Evolutionary conservation across 2,329 filamentous ascomycete species (phyloP).

Genomic region (Ceratocystis cacaofunesta): DNA sequence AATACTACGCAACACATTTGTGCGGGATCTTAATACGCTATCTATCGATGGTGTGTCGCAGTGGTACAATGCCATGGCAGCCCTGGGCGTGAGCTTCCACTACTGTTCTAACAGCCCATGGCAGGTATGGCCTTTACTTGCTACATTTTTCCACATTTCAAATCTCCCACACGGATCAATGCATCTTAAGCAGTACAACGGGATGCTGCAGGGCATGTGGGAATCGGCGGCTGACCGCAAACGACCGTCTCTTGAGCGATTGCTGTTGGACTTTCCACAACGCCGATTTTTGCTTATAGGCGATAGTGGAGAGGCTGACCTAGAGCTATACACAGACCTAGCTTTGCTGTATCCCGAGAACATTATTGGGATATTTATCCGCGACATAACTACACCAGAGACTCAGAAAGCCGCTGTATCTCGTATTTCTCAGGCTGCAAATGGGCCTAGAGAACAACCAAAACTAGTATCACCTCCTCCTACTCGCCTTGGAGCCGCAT

Average conservation of each 20-base stretch:
- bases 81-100: constrained; percentile 75
- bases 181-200: constrained; percentile 89
- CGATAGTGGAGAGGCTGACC: constrained; percentile 89
- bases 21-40: constrained; percentile 67
- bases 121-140: constrained; percentile 86
- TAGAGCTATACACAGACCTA: constrained; percentile 95
- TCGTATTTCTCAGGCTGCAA: constrained; percentile 27
- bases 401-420: constrained; percentile 17
- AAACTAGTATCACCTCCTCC: background rate
- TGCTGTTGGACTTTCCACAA: constrained; percentile 78
- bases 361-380: constrained; percentile 78
- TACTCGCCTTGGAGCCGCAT: background rate
- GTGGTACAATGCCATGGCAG: constrained; percentile 69
- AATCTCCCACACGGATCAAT: constrained; percentile 78
- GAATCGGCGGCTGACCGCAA: constrained; percentile 94
- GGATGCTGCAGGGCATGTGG: constrained; percentile 96
- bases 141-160: constrained; percentile 67
- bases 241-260: constrained; percentile 69
- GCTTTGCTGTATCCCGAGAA: constrained; percentile 68
- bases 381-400: constrained; percentile 78
- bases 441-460: constrained; percentile 20
- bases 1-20: constrained; percentile 92
- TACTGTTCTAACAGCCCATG: constrained; percentile 99
- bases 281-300: constrained; percentile 79
- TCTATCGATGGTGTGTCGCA: constrained; percentile 75